Evolutionary conservation across 768 basidiomycete genomes (phyloP), one percentile per base, ranked within the genome.

Genomic region (Lactarius psammicola): DNA sequence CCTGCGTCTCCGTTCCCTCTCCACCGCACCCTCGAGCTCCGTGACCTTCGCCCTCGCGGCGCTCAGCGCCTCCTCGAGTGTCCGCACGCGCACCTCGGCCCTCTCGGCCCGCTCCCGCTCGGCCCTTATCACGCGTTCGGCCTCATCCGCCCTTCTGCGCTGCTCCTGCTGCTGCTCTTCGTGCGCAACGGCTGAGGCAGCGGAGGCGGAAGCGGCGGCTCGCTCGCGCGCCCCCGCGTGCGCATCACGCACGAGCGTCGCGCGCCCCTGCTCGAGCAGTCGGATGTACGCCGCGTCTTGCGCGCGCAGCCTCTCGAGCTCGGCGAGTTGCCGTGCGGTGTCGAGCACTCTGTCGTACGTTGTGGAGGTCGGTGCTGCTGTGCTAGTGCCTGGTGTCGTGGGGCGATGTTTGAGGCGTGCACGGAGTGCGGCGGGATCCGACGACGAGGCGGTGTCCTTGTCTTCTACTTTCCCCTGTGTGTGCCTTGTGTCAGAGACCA

Each of bases 271-370:
- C 3, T 66, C 65, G 1, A 66, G 49, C 13, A 61, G 51, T 18
- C 56, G 60, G 49, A 66, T 66, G 60, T 66, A 66, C 4, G 61
- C 38, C 1, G 40, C 33, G 34, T 66, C 65, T 53, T 58, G 65
- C 0, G 65, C 40, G 9, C 65, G 65, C 2, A 58, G 61, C 0
- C 33, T 20, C 57, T 62, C 61, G 10, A 66, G 57, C 33, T 62
- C 61, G 10, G 61, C 65, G 26, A 66, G 13, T 1, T 54, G 61
- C 4, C 51, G 66, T 0, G 61, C 66, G 15, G 61, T 67, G 49
- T 66, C 65, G 26, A 57, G 26, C 7, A 66, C 65, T 2, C 18
- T 57, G 65, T 62, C 38, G 56, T 66, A 65, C 3, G 58, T 6
- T 11, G 23, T 15, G 1, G 62, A 26, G 2, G 51, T 23, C 10